Evolutionary conservation across 2,329 filamentous ascomycete species (phyloP), one percentile per base, ranked within the genome.

Genomic region (Chrysoporthe cubensis): DNA sequence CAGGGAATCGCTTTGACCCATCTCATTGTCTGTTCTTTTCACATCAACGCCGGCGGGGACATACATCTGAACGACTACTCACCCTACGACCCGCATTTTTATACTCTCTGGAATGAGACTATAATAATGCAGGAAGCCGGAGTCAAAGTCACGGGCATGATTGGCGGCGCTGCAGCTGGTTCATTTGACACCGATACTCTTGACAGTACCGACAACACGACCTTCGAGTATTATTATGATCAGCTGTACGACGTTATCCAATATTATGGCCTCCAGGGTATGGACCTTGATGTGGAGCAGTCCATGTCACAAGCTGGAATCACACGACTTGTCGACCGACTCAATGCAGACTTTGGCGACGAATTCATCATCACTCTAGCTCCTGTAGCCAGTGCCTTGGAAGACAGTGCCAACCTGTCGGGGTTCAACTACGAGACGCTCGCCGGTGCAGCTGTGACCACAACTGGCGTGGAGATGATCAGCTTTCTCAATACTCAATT

Each of bases 401-500:
- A 90, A 52, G 77, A 63, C 7, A 54, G 56, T n/a, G 58, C 61
- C 58, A 91, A 93, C 76, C 84, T 97, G 3, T 94, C 90, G 68
- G 94, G 94, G 0, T 97, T 97, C 78, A 86, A 88, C 76, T 97
- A 97, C 78, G 84, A 88, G 57, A 83, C 88, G 13, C 84, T 97
- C 2, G 93, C 97, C 76, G 83, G 85, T 13, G 84, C 87, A 77
- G 83, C 87, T 6, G 90, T 90, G 0, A 57, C 54, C 18, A 42
- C 52, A 6, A 11, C 37, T 1, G 66, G 68, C 8, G 1, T 44
- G 1, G 78, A 78, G 18, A 85, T 90, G 56, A 91, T 97, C 40
- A 84, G 85, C 2, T 97, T 93, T 88, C 97, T 97, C 78, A 97
- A 97, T 76, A 85, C 90, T 6, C 94, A 97, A 76, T 97, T 97